These are phyloP conservation scores for Bipolaris victoriae DNA, from an alignment of 2,329 filamentous ascomycete species.

Conservation along the genomic window DNA sequence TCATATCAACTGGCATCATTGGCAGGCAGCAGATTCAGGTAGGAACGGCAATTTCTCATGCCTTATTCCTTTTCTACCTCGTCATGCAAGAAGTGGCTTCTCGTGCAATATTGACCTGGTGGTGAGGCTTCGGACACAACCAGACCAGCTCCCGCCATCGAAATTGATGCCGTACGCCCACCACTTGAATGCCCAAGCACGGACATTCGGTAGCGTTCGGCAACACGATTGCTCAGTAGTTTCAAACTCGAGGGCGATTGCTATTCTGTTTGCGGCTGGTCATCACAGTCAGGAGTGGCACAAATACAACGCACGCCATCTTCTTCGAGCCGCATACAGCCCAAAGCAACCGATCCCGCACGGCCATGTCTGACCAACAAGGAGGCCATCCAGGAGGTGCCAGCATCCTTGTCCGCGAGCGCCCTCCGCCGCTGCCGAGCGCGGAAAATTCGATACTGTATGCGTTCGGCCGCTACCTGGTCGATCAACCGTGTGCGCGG, in stretches of 20 bases:
- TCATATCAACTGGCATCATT: slow-evolving; percentile 42
- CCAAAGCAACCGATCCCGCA: slow-evolving; percentile 16
- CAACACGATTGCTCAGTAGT: slow-evolving; percentile 25
- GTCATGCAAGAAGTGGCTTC: slow-evolving; percentile 39
- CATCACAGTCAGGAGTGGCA: slow-evolving; percentile 31
- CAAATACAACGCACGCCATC: slow-evolving; percentile 30
- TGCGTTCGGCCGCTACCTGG: slow-evolving; percentile 29
- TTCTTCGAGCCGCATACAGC: slow-evolving; percentile 14
- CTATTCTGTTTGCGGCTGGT: slow-evolving; percentile 31
- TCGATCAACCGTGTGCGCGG: slow-evolving; percentile 38
- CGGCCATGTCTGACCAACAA: slow-evolving; percentile 19
- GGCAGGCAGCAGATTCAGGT: slow-evolving; percentile 32
- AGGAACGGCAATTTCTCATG: slow-evolving; percentile 34
- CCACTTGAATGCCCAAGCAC: slow-evolving; percentile 38
- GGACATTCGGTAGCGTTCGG: slow-evolving; percentile 39
- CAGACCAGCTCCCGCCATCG: slow-evolving; percentile 37
- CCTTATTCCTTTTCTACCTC: slow-evolving; percentile 38
- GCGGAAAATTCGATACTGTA: slow-evolving; percentile 27
- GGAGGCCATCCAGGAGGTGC: slow-evolving; percentile 16
- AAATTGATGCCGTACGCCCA: slow-evolving; percentile 38
- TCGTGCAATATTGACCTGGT: slow-evolving; percentile 42
- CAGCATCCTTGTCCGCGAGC: slow-evolving; percentile 20
- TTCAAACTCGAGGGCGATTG: slow-evolving; percentile 25
- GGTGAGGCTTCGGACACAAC: slow-evolving; percentile 29
- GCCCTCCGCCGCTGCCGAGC: slow-evolving; percentile 22